A percentile compares a stretch with the other conserved stretches of the same genome.
These are phyloP conservation scores for Periconia macrospinosa DNA, from an alignment of 2,329 filamentous ascomycete species.

Conservation along the genomic window DNA sequence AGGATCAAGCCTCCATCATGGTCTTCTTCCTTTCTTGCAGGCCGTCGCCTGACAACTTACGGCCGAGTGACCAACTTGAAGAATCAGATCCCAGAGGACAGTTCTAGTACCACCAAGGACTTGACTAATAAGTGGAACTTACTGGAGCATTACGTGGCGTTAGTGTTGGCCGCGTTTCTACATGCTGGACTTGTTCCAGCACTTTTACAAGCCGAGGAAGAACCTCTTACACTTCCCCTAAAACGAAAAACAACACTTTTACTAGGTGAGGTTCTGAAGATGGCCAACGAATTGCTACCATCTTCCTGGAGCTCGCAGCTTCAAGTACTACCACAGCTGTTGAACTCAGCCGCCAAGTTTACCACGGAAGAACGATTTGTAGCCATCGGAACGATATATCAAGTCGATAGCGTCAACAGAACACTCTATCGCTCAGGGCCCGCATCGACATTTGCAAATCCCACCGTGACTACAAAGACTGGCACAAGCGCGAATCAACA, in stretches of 20 bases:
- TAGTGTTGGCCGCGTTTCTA: conserved; percentile 83
- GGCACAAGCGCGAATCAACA: conserved; percentile 36
- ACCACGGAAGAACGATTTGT: conserved; percentile 72
- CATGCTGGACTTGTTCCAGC: conserved; percentile 69
- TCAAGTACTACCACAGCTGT: conserved; percentile 84
- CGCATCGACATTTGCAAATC: conserved; percentile 21
- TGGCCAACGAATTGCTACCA: conserved; percentile 84
- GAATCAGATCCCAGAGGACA: conserved; percentile 57
- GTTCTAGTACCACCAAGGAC: conserved; percentile 63
- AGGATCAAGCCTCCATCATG: conserved; percentile 92
- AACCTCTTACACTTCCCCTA: conserved; percentile 68
- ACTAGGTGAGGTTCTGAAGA: conserved; percentile 86
- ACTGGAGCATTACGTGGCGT: conserved; percentile 89
- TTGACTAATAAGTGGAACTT: conserved; percentile 71
- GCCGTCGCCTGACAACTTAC: conserved; percentile 90
- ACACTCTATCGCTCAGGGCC: conserved; percentile 80
- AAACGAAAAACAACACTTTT: conserved; percentile 89
- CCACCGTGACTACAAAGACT: conserved; percentile 23
- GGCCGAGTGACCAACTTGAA: conserved; percentile 89
- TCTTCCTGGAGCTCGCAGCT: conserved; percentile 79
- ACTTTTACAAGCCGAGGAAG: conserved; percentile 64
- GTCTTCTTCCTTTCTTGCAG: conserved; percentile 94
- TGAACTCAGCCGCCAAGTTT: conserved; percentile 75
- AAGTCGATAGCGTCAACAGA: conserved; percentile 95
- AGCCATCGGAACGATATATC: conserved; percentile 90